Percentiles rank a stretch among this genome's conserved stretches.
Evolutionary conservation across 306 rosid species (phyloP).

Genomic region (Dalbergia oliveri): DNA sequence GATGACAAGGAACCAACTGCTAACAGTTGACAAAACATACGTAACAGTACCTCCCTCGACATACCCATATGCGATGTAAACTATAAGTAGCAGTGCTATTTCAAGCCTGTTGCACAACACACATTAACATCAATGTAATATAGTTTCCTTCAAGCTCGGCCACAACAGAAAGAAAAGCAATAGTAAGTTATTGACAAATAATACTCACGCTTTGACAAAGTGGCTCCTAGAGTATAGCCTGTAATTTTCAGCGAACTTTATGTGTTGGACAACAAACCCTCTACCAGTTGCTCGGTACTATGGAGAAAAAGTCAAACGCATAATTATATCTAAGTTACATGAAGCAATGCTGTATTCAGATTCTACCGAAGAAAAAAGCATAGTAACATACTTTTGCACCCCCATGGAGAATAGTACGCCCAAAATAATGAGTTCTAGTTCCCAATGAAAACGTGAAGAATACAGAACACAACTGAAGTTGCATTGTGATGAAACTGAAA

Average conservation of each 20-base stretch:
- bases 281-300: slow-evolving; percentile 99
- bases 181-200: slow-evolving; percentile 30
- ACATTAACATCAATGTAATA: slow-evolving; percentile 32
- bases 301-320: slow-evolving; percentile 37
- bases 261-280: slow-evolving; percentile 95
- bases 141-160: slow-evolving; percentile 32
- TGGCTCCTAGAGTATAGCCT: slow-evolving; percentile 96
- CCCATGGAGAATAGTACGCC: slow-evolving; percentile 96
- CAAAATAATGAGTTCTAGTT: slow-evolving; percentile 97
- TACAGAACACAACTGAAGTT: slow-evolving; percentile 96
- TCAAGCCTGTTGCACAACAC: slow-evolving; percentile 74
- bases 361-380: slow-evolving; percentile 8
- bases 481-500: slow-evolving; percentile 96
- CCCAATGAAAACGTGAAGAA: slow-evolving; percentile 98
- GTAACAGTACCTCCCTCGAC: slow-evolving; percentile 86
- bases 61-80: slow-evolving; percentile 85
- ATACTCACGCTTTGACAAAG: slow-evolving; percentile 94
- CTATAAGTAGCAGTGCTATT: slow-evolving; percentile 86
- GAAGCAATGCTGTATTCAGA: slow-evolving; percentile 1
- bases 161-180: slow-evolving; percentile 7
- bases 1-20: slow-evolving; percentile 99
- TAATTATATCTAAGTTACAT: slow-evolving; percentile 19
- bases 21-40: slow-evolving; percentile 78
- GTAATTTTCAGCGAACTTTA: slow-evolving; percentile 96
- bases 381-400: slow-evolving; percentile 84